These are phyloP conservation scores for Codiaeum variegatum DNA, from an alignment of 441 rosid species.

Conservation along the genomic window DNA sequence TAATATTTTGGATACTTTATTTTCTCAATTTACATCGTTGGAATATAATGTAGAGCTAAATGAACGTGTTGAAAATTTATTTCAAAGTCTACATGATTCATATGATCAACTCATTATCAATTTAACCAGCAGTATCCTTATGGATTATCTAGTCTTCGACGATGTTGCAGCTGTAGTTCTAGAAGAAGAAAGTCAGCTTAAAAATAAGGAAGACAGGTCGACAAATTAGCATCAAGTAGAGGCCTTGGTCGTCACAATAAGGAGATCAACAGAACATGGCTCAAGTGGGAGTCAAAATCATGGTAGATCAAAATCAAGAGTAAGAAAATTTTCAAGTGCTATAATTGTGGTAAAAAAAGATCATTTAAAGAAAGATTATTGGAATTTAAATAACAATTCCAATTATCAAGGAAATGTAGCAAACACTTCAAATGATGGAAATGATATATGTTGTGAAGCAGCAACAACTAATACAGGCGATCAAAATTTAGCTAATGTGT, in stretches of 20 bases:
- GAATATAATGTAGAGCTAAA: not conserved
- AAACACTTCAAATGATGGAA: too few relatives aligned
- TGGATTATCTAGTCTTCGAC: too few relatives aligned
- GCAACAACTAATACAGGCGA: not conserved
- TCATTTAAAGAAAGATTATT: too few relatives aligned
- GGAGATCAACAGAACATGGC: not conserved
- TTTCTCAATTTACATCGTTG: not conserved
- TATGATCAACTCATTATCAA: conserved; percentile 5
- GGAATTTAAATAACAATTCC: not conserved
- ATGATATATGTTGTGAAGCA: too few relatives aligned
- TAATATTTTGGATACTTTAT: not conserved
- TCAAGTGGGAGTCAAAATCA: too few relatives aligned
- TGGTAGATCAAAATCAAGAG: not conserved
- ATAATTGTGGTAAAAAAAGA: too few relatives aligned
- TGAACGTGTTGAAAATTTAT: conserved; percentile 6
- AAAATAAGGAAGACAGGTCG: too few relatives aligned
- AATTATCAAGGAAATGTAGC: not conserved
- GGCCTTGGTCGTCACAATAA: not conserved
- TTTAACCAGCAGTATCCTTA: too few relatives aligned
- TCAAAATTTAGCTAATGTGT: not conserved
- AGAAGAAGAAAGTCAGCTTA: not conserved
- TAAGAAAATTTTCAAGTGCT: not conserved
- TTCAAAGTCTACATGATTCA: conserved; percentile 14
- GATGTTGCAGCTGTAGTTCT: too few relatives aligned
- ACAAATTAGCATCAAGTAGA: not conserved